phyloP scores from a whole-genome alignment of 2,329 filamentous ascomycete species.

The Exophiala bonariae region DNA sequence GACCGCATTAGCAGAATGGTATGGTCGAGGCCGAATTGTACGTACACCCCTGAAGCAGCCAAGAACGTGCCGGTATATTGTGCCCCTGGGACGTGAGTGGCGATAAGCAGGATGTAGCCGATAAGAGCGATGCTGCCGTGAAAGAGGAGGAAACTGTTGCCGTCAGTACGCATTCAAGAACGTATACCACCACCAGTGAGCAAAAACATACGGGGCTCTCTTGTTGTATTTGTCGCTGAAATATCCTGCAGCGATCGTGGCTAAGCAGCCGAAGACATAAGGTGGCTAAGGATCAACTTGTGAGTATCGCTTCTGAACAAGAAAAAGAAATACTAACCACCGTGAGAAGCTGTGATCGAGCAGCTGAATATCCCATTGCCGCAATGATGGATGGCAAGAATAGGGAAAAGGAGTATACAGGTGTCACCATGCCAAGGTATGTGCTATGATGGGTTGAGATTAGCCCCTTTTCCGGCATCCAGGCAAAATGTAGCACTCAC shows the following conservation, averaged over 20 bases:
- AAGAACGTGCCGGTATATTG: constrained; percentile 1
- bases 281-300: background rate
- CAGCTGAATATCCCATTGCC: constrained; percentile 55
- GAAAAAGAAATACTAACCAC: constrained; percentile 63
- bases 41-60: background rate
- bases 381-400: constrained; percentile 62
- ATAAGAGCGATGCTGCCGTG: background rate
- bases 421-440: constrained; percentile 35
- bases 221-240: constrained; percentile 2
- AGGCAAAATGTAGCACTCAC: background rate
- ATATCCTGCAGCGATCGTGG: background rate
- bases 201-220: background rate
- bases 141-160: background rate
- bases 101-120: constrained; percentile 2
- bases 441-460: constrained; percentile 40
- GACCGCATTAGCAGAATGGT: constrained; percentile 56
- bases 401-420: constrained; percentile 60
- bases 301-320: constrained; percentile 52
- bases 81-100: background rate
- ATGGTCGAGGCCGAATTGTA: constrained; percentile 69
- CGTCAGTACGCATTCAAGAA: background rate
- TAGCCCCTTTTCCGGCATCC: background rate
- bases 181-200: background rate
- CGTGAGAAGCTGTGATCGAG: constrained; percentile 65
- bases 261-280: constrained; percentile 3